Conservation (phyloP, 2,329 filamentous ascomycete species). For the Akanthomyces lecanii region DNA sequence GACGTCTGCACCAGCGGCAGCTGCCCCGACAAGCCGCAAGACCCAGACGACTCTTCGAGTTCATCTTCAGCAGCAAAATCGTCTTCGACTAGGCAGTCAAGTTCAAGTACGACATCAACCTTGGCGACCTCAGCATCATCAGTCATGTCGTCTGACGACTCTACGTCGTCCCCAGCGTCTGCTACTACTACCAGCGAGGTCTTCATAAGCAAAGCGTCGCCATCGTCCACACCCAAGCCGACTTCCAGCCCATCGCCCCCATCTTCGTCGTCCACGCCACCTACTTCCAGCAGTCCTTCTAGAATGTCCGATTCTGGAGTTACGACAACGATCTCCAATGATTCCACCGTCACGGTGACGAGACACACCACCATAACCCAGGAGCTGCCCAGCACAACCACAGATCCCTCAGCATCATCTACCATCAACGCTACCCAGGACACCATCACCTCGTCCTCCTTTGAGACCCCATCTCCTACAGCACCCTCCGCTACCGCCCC, state of each 20-base stretch:
- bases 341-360: slow-evolving; percentile 32
- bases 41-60: neutral
- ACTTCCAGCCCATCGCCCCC: neutral
- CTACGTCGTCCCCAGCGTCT: neutral
- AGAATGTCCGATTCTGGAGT: slow-evolving; percentile 34
- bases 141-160: neutral
- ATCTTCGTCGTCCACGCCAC: neutral
- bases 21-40: slow-evolving; percentile 26
- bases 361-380: slow-evolving; percentile 29
- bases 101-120: no score
- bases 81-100: no score
- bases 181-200: neutral
- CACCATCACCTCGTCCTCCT: neutral
- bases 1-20: slow-evolving; percentile 36
- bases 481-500: neutral
- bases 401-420: slow-evolving; percentile 19
- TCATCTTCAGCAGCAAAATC: neutral
- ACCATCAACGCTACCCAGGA: neutral
- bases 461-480: neutral
- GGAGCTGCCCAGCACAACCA: slow-evolving; percentile 23
- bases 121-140: neutral
- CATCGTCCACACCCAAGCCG: neutral
- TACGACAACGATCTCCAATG: slow-evolving; percentile 35
- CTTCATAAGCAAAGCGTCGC: neutral
- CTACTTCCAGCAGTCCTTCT: slow-evolving; percentile 16